Conservation (phyloP, 495 filamentous ascomycete genomes). For the Aspergillus coremiiformis region DNA sequence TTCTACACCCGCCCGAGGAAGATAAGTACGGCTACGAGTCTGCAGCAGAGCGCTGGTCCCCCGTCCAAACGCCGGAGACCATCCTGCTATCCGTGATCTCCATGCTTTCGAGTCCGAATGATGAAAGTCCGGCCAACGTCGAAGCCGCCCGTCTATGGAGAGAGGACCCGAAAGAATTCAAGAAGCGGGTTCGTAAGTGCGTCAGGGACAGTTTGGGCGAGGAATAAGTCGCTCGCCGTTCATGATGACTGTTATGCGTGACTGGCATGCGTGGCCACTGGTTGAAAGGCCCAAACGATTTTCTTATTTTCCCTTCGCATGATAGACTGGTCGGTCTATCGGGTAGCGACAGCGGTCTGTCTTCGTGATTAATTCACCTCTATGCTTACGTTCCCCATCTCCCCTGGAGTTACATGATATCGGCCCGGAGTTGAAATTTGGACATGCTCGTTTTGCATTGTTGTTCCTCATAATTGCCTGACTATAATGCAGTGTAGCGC, state of each 20-base stretch:
- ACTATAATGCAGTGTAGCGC: neutral
- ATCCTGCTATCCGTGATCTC: slow-evolving; percentile 90
- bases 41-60: slow-evolving; percentile 88
- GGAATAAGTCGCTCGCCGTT: slow-evolving; percentile 35
- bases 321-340: neutral
- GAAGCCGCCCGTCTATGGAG: slow-evolving; percentile 85
- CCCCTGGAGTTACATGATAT: neutral
- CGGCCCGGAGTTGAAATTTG: neutral
- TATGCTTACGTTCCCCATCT: neutral
- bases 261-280: slow-evolving; percentile 5
- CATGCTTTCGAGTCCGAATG: slow-evolving; percentile 87
- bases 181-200: slow-evolving; percentile 65
- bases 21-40: slow-evolving; percentile 93
- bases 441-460: neutral
- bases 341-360: neutral
- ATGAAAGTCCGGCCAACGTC: slow-evolving; percentile 91
- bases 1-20: slow-evolving; percentile 92
- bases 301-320: slow-evolving; percentile 1
- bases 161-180: slow-evolving; percentile 74
- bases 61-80: slow-evolving; percentile 95
- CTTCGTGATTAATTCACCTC: neutral
- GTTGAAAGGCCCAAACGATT: neutral
- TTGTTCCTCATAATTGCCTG: neutral
- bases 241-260: neutral
- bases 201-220: slow-evolving; percentile 82